Percentiles rank a stretch among this genome's conserved stretches.
phyloP scores from a whole-genome alignment of 163 green algal species.

The Chlamydomonas reinhardtii region DNA sequence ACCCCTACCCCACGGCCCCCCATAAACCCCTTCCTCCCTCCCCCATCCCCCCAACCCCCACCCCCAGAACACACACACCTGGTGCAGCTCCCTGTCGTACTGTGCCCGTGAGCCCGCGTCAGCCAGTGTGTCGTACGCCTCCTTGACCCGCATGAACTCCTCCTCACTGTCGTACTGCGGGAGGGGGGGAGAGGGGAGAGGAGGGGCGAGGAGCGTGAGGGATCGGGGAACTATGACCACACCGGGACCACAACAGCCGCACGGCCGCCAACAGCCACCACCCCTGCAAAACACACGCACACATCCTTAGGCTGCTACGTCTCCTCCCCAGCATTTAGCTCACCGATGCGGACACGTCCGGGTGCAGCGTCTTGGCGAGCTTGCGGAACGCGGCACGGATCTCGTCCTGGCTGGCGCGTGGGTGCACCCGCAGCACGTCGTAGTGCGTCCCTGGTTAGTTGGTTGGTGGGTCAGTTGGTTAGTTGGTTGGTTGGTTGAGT shows the following conservation, averaged over 20 bases:
- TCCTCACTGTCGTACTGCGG: constrained; percentile 8
- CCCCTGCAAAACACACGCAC: no score
- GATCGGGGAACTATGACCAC: no score
- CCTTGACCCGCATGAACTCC: constrained; percentile 24
- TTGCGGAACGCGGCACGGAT: constrained; percentile 18
- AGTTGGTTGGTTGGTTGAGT: no score
- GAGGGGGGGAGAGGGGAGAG: background rate
- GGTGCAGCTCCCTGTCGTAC: constrained; percentile 15
- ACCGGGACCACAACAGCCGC: no score
- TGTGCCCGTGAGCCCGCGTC: background rate
- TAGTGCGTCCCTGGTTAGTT: background rate
- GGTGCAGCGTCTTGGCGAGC: constrained; percentile 33
- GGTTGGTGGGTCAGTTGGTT: no score
- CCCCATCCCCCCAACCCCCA: no score
- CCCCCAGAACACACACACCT: no score
- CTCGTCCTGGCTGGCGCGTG: background rate
- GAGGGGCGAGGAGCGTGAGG: background rate
- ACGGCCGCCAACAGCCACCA: no score
- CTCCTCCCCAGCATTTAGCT: background rate
- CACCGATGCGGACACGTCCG: constrained; percentile 34
- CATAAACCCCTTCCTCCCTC: no score
- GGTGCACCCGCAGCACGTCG: constrained; percentile 2
- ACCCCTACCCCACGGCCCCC: no score
- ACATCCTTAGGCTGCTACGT: no score
- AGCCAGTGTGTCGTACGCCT: constrained; percentile 31